These are phyloP conservation scores for Diaporthe vaccinii DNA, from an alignment of 2,329 filamentous ascomycete genomes.

Conservation along the genomic window DNA sequence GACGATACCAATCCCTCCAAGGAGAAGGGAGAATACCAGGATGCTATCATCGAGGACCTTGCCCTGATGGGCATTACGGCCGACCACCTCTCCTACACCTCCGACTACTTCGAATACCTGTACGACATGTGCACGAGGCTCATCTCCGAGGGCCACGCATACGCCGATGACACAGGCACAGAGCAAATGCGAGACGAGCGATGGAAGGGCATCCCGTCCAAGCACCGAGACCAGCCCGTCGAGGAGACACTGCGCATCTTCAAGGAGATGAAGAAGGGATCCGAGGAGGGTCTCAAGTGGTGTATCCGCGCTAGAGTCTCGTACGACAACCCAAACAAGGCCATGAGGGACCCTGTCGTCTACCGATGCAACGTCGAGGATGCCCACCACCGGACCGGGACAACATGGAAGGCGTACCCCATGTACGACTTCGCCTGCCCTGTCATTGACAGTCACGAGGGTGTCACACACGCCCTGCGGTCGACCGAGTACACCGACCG, in stretches of 20 bases:
- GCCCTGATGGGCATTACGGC: slow-evolving; percentile 92
- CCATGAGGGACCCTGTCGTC: slow-evolving; percentile 95
- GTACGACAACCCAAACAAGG: slow-evolving; percentile 92
- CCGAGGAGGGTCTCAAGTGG: slow-evolving; percentile 83
- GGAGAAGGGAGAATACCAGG: slow-evolving; percentile 96
- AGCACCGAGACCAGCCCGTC: slow-evolving; percentile 80
- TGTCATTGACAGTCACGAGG: slow-evolving; percentile 84
- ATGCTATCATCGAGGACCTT: slow-evolving; percentile 93
- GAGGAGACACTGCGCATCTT: slow-evolving; percentile 91
- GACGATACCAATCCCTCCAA: slow-evolving; percentile 98
- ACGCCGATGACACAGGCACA: slow-evolving; percentile 93
- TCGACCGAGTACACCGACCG: slow-evolving; percentile 91
- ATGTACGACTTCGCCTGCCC: slow-evolving; percentile 91
- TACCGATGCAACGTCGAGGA: slow-evolving; percentile 87
- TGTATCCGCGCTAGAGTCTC: slow-evolving; percentile 97
- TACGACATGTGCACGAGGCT: slow-evolving; percentile 88
- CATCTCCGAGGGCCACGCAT: slow-evolving; percentile 89
- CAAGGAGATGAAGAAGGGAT: slow-evolving; percentile 92
- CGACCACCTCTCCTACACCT: slow-evolving; percentile 89
- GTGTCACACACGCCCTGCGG: slow-evolving; percentile 85
- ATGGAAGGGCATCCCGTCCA: slow-evolving; percentile 85
- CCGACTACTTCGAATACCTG: slow-evolving; percentile 94
- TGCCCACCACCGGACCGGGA: slow-evolving; percentile 82
- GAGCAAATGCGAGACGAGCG: slow-evolving; percentile 90
- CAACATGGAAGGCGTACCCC: slow-evolving; percentile 86